Percentiles rank a stretch among this genome's conserved stretches.
Evolutionary conservation across 2,329 filamentous ascomycete genomes (phyloP).

Genomic region (Juglanconis oblonga): DNA sequence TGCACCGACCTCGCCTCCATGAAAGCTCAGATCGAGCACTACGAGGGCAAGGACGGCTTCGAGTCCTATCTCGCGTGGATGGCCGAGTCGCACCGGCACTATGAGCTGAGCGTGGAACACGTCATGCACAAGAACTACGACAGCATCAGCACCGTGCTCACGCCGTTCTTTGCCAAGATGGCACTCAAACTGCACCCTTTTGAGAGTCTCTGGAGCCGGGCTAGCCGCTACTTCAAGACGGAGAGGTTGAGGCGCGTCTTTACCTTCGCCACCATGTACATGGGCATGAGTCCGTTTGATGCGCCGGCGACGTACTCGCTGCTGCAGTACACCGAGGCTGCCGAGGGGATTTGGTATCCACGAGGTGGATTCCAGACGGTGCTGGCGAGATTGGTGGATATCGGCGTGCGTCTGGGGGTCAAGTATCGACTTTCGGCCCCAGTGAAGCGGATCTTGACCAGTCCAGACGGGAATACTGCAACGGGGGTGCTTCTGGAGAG

Average conservation of each 20-base stretch:
- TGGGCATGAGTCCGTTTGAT: constrained; percentile 77
- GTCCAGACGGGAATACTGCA: constrained; percentile 47
- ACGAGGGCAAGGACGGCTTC: constrained; percentile 70
- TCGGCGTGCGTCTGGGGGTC: constrained; percentile 61
- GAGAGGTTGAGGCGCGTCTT: constrained; percentile 69
- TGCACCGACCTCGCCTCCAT: constrained; percentile 68
- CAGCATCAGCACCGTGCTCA: constrained; percentile 53
- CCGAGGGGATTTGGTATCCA: constrained; percentile 75
- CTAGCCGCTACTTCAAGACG: constrained; percentile 65
- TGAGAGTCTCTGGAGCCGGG: constrained; percentile 65
- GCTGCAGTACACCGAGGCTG: constrained; percentile 72
- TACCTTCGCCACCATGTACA: constrained; percentile 79
- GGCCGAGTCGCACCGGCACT: constrained; percentile 65
- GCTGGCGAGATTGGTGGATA: constrained; percentile 59
- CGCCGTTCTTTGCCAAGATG: constrained; percentile 56
- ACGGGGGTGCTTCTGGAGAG: constrained; percentile 58
- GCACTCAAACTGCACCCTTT: constrained; percentile 65
- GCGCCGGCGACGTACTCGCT: constrained; percentile 72
- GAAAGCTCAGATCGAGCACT: constrained; percentile 69
- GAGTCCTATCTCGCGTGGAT: constrained; percentile 66
- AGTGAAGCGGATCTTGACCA: constrained; percentile 54
- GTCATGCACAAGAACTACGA: constrained; percentile 68
- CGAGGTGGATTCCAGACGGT: constrained; percentile 67
- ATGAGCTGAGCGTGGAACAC: constrained; percentile 63
- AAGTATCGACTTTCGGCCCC: constrained; percentile 58